Base-by-base conservation (phyloP, 805 yeast species). In the Saturnispora gosingensis region DNA sequence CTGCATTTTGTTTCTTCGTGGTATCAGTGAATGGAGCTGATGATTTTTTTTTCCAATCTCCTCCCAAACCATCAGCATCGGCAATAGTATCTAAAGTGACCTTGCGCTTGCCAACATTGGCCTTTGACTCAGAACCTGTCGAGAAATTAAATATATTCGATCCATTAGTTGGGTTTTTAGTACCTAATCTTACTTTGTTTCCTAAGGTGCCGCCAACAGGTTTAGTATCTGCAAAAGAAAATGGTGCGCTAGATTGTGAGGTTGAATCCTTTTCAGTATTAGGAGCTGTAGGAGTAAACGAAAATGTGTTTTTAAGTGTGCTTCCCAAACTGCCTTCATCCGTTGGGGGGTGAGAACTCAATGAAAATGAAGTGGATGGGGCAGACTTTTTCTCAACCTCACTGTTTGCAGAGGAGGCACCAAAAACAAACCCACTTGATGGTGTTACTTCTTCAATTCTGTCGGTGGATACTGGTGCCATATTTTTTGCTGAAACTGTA, bases 351-450 rank as follows among this genome's bases (percentile, higher is more conserved):
- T 38, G 7, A 30, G 35, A 45, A 22, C 51, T 47, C 11, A 42
- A 40, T 24, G 36, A n/a, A 16, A 46, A 32, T 38, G 15, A 13
- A 13, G 54, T n/a, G 20, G 47, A 7, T 24, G 45, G 7, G 10
- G 51, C 30, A 15, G 40, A 28, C 9, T 45, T 18, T 20, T 25
- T n/a, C 8, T 48, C 16, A 16, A 24, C 24, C 28, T 38, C 32
- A 8, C 16, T 25, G 30, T 30, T 53, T 5, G 42, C 24, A 42
- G 40, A 16, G 27, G 48, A 15, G 22, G 43, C 25, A 5, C 57
- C 55, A 50, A 58, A 54, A 4, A 55, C 30, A 43, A 55, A 55
- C 13, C 56, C 53, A 24, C 52, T 28, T 15, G 51, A 49, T 16
- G 51, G 51, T 42, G 15, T 42, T n/a, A 13, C 20, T 24, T 30